Evolutionary conservation across 2,329 filamentous ascomycete genomes (phyloP).

Genomic region (Onygenales sp.): DNA sequence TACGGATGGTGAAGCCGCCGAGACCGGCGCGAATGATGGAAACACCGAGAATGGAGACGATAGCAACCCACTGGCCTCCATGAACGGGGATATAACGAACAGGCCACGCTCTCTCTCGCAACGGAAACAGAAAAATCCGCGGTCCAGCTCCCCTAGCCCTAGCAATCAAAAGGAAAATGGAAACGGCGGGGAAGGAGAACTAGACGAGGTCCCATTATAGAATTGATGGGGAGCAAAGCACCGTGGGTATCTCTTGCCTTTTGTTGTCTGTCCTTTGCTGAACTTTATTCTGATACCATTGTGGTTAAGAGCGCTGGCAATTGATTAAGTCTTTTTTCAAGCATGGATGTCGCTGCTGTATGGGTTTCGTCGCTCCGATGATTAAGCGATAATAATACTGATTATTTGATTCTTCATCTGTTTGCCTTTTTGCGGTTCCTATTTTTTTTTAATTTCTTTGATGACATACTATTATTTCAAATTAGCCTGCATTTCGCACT

Average conservation of each 20-base stretch:
- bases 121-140: neutral
- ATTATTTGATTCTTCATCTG: neutral
- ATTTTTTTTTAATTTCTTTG: neutral
- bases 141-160: neutral
- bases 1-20: constrained; percentile 7
- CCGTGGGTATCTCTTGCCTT: neutral
- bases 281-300: too few species aligned
- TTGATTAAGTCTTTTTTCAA: neutral
- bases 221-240: neutral
- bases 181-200: constrained; percentile 9
- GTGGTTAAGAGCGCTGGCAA: neutral
- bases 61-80: constrained; percentile 9
- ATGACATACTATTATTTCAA: neutral
- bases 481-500: neutral
- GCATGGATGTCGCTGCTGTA: neutral
- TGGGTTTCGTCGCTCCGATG: neutral
- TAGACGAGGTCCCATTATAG: constrained; percentile 16
- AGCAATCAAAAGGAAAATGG: constrained; percentile 1
- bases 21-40: constrained; percentile 4
- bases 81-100: neutral
- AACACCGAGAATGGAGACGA: constrained; percentile 7
- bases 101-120: neutral
- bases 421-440: neutral
- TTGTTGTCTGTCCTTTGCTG: neutral
- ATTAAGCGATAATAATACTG: too few species aligned